Base-by-base conservation (phyloP, 2,329 filamentous ascomycete species). In the Knoxdaviesia capensis region DNA sequence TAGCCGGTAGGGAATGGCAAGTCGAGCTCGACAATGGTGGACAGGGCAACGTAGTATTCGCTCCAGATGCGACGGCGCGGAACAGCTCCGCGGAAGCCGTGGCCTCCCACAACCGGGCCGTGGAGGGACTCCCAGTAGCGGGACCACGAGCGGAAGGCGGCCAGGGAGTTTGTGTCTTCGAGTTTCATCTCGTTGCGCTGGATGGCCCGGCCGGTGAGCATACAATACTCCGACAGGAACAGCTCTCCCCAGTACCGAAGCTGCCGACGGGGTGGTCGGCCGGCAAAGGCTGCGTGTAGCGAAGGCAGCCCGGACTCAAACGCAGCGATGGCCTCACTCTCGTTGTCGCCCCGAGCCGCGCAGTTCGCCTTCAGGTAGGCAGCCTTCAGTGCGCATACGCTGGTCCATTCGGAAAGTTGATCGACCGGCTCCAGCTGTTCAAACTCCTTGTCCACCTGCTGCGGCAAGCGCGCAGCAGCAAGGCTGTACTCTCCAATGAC, bases 1-100 rank as follows among this genome's bases (percentile, higher is more conserved):
- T 66, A 59, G 4, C 63, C 69, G 0, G 64, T 63, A 1, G 71
- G 66, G 41, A 75, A 82, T 0, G 75, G 63, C 28, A 82, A 53
- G 45, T 75, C 71, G 42, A 74, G 61, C 50, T 79, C 77, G 6
- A 94, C 58, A 34, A 93, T 73, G n/a, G 66, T 66, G 2, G 86
- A 92, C 11, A 94, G 62, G 1, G 80, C 74, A 38, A 74, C 62
- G 54, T 94, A 94, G 56, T 94, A 94, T 47, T 83, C 74, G 51
- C 72, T 77, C 87, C 87, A 94, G 38, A 93, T 75, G 36, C 74
- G 63, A 47, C 80, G 68, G 47, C 80, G 65, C 31, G 72, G 68
- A 11, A 77, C 66, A 7, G 70, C 64, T 20, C 72, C 70, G 46
- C 67, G 65, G 50, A 72, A 69, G n/a, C 71, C 71, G 44, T 65